A percentile compares a stretch with the other conserved stretches of the same genome.
phyloP scores from a whole-genome alignment of 768 basidiomycete species.

The Chalciporus piperatus region DNA sequence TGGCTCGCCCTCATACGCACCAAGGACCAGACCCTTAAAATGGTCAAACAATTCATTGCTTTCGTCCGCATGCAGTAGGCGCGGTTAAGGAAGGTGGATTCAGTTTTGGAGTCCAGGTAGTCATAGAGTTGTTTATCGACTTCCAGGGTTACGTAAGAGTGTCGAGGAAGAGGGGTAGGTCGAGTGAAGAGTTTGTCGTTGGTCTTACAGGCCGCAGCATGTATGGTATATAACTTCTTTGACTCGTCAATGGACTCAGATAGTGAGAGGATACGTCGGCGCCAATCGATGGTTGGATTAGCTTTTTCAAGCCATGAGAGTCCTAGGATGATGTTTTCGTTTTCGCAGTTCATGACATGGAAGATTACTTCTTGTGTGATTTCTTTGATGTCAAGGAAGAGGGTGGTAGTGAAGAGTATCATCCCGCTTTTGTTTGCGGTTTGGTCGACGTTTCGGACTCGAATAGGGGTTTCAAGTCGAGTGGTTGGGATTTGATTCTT shows the following conservation, averaged over 20 bases:
- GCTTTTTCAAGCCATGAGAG: not conserved
- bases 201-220: too few species aligned
- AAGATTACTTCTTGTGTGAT: not conserved
- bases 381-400: not conserved
- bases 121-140: slow-evolving; percentile 1
- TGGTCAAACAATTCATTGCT: too few species aligned
- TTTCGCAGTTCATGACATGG: not conserved
- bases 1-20: too few species aligned
- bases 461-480: not conserved
- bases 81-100: too few species aligned
- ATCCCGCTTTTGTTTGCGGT: not conserved
- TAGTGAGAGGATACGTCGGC: not conserved
- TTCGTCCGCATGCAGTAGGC: too few species aligned
- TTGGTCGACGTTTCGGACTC: not conserved
- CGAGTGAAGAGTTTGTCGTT: too few species aligned
- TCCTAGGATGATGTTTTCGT: not conserved
- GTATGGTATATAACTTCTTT: too few species aligned
- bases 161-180: too few species aligned
- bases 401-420: not conserved
- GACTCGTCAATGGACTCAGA: not conserved
- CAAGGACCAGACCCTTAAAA: too few species aligned
- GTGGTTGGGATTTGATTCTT: not conserved
- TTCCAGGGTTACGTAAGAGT: not conserved
- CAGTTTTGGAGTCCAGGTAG: too few species aligned
- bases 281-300: not conserved